Percentiles rank a stretch among this genome's conserved stretches.
Conservation (phyloP, 1,139 yeast genomes). For the Taiozyma sp. region DNA sequence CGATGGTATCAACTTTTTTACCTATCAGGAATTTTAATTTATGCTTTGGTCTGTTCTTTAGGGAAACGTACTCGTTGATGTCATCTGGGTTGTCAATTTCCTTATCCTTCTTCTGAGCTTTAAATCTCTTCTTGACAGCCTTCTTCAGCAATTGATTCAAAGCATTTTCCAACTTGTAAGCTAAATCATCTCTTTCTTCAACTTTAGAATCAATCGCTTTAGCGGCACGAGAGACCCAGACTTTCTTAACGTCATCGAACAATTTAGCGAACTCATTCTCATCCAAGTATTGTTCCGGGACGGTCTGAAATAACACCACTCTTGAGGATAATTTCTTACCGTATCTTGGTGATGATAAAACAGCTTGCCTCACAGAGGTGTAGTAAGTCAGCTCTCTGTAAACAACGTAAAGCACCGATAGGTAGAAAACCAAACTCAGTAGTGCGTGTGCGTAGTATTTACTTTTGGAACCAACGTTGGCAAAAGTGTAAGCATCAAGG, state of each 20-base stretch:
- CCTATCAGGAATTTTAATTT: conserved; percentile 65
- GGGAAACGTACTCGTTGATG: conserved; percentile 64
- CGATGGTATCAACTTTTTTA: conserved; percentile 80
- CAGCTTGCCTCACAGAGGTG: conserved; percentile 76
- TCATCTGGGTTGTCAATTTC: conserved; percentile 36
- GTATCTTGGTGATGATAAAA: conserved; percentile 75
- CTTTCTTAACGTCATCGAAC: conserved; percentile 68
- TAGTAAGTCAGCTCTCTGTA: conserved; percentile 82
- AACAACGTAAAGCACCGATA: conserved; percentile 60
- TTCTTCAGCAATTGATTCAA: conserved; percentile 54
- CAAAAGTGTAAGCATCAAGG: conserved; percentile 72
- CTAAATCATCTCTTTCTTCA: conserved; percentile 57
- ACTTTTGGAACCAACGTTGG: conserved; percentile 53
- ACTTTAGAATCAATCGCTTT: conserved; percentile 55
- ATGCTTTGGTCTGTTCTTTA: conserved; percentile 72
- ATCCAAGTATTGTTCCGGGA: conserved; percentile 64
- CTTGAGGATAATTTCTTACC: conserved; percentile 70
- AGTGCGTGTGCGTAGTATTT: conserved; percentile 87
- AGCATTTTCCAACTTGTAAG: conserved; percentile 63
- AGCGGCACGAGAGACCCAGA: conserved; percentile 72
- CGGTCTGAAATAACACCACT: conserved; percentile 75
- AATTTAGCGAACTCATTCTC: conserved; percentile 57
- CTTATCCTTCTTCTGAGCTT: conserved; percentile 49
- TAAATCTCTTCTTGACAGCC: conserved; percentile 58
- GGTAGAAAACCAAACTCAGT: conserved; percentile 75